Percentiles rank a stretch among this genome's conserved stretches.
These are phyloP conservation scores for Coemansia sp. DNA, from an alignment of 192 early-diverging fungal species.

Conservation along the genomic window DNA sequence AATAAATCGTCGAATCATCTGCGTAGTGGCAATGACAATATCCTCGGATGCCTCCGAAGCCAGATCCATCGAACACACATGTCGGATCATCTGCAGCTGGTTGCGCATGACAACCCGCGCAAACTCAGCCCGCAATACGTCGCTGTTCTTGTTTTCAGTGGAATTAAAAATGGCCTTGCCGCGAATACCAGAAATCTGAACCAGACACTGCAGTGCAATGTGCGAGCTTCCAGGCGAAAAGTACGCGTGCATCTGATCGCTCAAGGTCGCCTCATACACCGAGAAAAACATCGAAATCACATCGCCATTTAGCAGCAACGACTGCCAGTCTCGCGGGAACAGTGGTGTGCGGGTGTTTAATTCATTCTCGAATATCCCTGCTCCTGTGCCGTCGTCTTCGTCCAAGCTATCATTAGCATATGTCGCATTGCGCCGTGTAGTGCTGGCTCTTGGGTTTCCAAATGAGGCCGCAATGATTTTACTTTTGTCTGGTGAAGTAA, in stretches of 20 bases:
- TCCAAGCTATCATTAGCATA: constrained; percentile 16
- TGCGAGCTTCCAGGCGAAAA: constrained; percentile 53
- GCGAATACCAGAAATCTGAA: constrained; percentile 47
- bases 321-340: constrained; percentile 39
- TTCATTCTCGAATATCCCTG: constrained; percentile 26
- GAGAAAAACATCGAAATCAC: constrained; percentile 47
- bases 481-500: constrained; percentile 30
- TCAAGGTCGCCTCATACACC: constrained; percentile 42
- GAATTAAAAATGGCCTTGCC: constrained; percentile 40
- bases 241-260: constrained; percentile 48
- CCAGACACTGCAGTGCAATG: constrained; percentile 46
- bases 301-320: constrained; percentile 40
- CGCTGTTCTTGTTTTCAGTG: constrained; percentile 15
- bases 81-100: constrained; percentile 46
- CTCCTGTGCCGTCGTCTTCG: constrained; percentile 15
- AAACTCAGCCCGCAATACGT: constrained; percentile 36
- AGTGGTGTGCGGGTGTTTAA: constrained; percentile 37
- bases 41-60: constrained; percentile 40
- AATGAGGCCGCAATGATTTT: constrained; percentile 34
- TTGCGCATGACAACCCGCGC: constrained; percentile 40
- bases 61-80: constrained; percentile 46
- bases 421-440: background rate
- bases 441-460: constrained; percentile 15
- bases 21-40: constrained; percentile 46
- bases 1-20: constrained; percentile 52